Evolutionary conservation across 352 stramenopile genomes (phyloP), one percentile per base, ranked within the genome.

Genomic region (Phytophthora cryptogea): DNA sequence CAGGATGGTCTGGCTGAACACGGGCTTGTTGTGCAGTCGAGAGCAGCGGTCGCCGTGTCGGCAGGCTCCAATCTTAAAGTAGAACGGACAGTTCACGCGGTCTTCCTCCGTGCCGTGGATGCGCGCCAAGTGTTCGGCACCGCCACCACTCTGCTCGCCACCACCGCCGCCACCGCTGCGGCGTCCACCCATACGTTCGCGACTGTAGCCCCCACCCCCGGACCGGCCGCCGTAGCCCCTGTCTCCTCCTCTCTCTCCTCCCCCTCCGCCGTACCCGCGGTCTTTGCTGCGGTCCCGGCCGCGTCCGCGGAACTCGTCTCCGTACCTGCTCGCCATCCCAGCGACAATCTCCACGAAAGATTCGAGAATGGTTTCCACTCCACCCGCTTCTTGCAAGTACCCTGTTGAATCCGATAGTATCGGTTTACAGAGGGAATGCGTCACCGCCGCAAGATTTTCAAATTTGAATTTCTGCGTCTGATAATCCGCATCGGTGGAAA

Each of bases 21-120:
- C 95, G 4, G 97, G 97, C 68, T 97, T 98, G 83, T 99, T 98
- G 72, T 99, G 98, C 63, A 98, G 80, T 36, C 98, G 89, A 45
- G 94, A 99, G 78, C 98, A 99, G 13, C 96, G 90, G 69, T 99
- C 97, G 13, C 97, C 97, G 66, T 99, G 97, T n/a, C 98, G 88
- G 68, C 98, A 99, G 23, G 97, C 97, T 31, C 97, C 98, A 45
- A 99, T 99, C 86, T 99, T 99, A 80, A 99, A 99, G 78, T 99
- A 99, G 76, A 99, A 99, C 44, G 97, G 97, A 76, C 98, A 99
- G 80, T 99, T 99, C 42, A 99, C 92, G 35, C 85, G 85, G 63
- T 95, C 86, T 72, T 99, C 97, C 74, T 99, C 97, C 9, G 96
- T 99, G 32, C 97, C 97, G 78, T 99, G 96, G 66, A 99, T 99